Evolutionary conservation across 257 asterid genomes (phyloP).

Genomic region (Penstemon newberryi): DNA sequence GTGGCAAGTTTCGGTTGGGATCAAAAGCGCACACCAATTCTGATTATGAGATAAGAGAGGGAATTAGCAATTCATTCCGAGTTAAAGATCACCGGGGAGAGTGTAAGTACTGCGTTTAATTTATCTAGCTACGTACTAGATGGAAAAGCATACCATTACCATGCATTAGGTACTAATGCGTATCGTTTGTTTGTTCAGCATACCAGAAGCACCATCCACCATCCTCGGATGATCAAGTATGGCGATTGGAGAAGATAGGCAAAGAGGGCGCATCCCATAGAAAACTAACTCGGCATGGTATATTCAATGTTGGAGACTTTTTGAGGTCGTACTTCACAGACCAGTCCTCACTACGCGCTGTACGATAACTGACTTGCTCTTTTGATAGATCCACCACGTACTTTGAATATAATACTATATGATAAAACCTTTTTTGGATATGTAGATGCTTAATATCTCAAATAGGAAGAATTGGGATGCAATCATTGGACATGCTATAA

Average conservation of each 20-base stretch:
- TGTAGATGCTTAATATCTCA: slow-evolving; percentile 46
- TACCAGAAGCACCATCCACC: slow-evolving; percentile 61
- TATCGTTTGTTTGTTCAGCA: slow-evolving; percentile 28
- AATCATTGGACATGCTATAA: slow-evolving; percentile 43
- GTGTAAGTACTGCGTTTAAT: slow-evolving; percentile 37
- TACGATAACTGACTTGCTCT: slow-evolving; percentile 27
- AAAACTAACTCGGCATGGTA: slow-evolving; percentile 31
- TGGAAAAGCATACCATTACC: too few relatives aligned
- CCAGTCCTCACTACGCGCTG: slow-evolving; percentile 37
- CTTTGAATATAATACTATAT: too few relatives aligned
- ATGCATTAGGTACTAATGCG: background rate
- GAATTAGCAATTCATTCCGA: slow-evolving; percentile 43
- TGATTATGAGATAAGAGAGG: slow-evolving; percentile 40
- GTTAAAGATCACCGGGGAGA: slow-evolving; percentile 68
- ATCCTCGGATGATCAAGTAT: slow-evolving; percentile 40
- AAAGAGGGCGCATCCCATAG: slow-evolving; percentile 52
- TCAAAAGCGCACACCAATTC: slow-evolving; percentile 28
- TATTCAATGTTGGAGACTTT: slow-evolving; percentile 39
- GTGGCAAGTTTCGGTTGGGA: slow-evolving; percentile 59
- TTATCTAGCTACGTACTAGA: too few relatives aligned
- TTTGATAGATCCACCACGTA: too few relatives aligned
- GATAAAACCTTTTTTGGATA: background rate
- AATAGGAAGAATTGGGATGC: slow-evolving; percentile 41
- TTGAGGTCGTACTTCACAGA: slow-evolving; percentile 34
- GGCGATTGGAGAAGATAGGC: slow-evolving; percentile 60